These are phyloP conservation scores for Saccharomycopsis sp. DNA, from an alignment of 805 yeast genomes.

Conservation along the genomic window DNA sequence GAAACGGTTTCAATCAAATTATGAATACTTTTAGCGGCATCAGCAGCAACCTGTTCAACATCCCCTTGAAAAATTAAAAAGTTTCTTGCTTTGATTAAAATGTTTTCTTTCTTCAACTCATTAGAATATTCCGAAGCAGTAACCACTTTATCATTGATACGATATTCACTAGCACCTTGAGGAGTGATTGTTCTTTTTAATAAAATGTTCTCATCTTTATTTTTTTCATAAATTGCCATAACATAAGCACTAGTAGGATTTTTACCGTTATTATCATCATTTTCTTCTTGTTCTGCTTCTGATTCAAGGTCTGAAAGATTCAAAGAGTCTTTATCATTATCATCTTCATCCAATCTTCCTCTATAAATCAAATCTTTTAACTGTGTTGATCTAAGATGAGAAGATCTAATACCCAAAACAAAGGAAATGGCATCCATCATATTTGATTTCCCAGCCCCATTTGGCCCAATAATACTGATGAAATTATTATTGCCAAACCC, in stretches of 20 bases:
- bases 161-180: slow-evolving; percentile 57
- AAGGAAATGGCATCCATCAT: slow-evolving; percentile 97
- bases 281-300: slow-evolving; percentile 13
- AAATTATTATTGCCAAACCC: slow-evolving; percentile 80
- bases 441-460: slow-evolving; percentile 95
- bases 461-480: slow-evolving; percentile 94
- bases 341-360: slow-evolving; percentile 35
- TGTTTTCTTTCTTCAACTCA: slow-evolving; percentile 65
- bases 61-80: slow-evolving; percentile 96
- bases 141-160: slow-evolving; percentile 49
- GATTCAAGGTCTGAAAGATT: slow-evolving; percentile 5
- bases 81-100: slow-evolving; percentile 80
- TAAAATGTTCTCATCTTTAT: slow-evolving; percentile 43
- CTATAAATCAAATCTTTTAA: slow-evolving; percentile 74
- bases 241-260: slow-evolving; percentile 60
- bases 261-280: slow-evolving; percentile 19
- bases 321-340: slow-evolving; percentile 8
- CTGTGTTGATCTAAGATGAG: slow-evolving; percentile 64
- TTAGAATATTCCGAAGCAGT: slow-evolving; percentile 55
- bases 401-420: slow-evolving; percentile 75
- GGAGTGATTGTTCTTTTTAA: slow-evolving; percentile 52
- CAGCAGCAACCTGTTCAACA: slow-evolving; percentile 86
- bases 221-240: slow-evolving; percentile 60
- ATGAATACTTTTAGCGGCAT: slow-evolving; percentile 67
- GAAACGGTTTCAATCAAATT: slow-evolving; percentile 70